phyloP scores from a whole-genome alignment of 2,329 filamentous ascomycete species.

The Ceratocystis lukuohia region DNA sequence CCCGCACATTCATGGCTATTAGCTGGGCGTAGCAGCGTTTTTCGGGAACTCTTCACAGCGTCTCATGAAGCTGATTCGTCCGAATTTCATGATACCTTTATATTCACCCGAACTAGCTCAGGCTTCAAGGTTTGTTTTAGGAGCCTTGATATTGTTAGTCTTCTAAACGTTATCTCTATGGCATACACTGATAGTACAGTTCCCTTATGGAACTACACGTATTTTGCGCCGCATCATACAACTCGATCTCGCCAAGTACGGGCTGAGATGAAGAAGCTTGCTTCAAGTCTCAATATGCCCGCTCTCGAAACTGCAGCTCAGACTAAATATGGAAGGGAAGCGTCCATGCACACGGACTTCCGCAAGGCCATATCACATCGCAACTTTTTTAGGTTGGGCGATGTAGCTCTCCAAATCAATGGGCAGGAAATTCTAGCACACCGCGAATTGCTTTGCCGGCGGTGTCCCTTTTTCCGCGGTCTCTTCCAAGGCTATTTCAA shows the following conservation, averaged over 20 bases:
- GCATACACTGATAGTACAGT: conserved; percentile 67
- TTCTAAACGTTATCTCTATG: conserved; percentile 69
- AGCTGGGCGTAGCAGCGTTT: conserved; percentile 54
- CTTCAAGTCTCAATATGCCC: conserved; percentile 54
- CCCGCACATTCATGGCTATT: conserved; percentile 77
- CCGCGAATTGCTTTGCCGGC: conserved; percentile 62
- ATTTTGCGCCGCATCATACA: conserved; percentile 49
- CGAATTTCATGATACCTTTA: conserved; percentile 46
- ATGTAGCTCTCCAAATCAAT: conserved; percentile 66
- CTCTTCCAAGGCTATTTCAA: conserved; percentile 79
- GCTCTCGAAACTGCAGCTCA: conserved; percentile 66
- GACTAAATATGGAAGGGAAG: conserved; percentile 53
- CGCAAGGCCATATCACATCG: conserved; percentile 53
- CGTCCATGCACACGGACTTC: conserved; percentile 56
- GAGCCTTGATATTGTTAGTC: conserved; percentile 58
- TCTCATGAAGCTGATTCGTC: conserved; percentile 42
- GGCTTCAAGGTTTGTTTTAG: conserved; percentile 35
- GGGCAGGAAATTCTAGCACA: conserved; percentile 62
- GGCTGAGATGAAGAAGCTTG: conserved; percentile 76
- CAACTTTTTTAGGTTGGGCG: conserved; percentile 63
- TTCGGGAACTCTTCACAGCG: conserved; percentile 49
- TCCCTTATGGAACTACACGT: conserved; percentile 75
- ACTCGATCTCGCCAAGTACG: conserved; percentile 68
- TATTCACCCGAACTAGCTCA: conserved; percentile 31
- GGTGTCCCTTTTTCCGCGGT: conserved; percentile 85